Percentiles rank a stretch among this genome's conserved stretches.
These are phyloP conservation scores for Botrytis deweyae DNA, from an alignment of 2,329 filamentous ascomycete genomes.

Conservation along the genomic window DNA sequence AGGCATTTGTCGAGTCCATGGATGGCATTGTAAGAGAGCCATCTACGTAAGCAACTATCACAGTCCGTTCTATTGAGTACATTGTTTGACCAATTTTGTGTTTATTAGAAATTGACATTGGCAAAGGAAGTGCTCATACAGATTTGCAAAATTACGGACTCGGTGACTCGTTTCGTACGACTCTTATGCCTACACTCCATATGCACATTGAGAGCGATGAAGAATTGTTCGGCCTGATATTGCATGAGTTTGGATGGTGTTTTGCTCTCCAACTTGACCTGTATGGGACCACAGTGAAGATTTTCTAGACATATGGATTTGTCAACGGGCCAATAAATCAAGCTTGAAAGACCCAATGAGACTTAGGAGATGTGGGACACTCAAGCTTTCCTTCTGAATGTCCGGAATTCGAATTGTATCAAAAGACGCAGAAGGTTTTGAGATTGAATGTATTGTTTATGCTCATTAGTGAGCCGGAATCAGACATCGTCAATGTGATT, in stretches of 20 bases:
- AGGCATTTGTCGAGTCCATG: neutral
- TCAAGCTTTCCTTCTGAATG: neutral
- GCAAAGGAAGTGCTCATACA: neutral
- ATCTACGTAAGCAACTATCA: no score
- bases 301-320: neutral
- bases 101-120: neutral
- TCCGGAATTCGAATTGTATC: neutral
- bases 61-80: neutral
- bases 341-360: neutral
- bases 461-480: neutral
- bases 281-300: fast-evolving
- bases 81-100: neutral
- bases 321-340: neutral
- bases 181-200: no score
- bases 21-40: neutral
- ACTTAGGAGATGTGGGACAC: neutral
- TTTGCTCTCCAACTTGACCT: neutral
- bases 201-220: neutral
- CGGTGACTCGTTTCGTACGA: no score
- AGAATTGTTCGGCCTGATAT: neutral
- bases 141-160: no score
- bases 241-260: neutral
- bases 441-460: neutral
- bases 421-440: neutral
- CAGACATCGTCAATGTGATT: neutral